phyloP scores from a whole-genome alignment of 768 basidiomycete genomes.

The Hortiboletus flavorubellus region DNA sequence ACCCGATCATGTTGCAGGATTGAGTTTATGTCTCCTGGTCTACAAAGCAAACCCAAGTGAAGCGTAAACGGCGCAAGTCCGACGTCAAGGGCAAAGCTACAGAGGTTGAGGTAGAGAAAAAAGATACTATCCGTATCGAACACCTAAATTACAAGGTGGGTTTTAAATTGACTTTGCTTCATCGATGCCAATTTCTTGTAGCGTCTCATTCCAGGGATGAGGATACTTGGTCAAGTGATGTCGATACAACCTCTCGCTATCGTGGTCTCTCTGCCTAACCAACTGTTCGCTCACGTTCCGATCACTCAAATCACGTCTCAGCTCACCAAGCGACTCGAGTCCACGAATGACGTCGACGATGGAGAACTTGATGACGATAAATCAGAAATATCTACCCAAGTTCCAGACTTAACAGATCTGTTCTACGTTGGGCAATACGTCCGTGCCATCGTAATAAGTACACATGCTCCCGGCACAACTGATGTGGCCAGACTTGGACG shows the following conservation, averaged over 20 bases:
- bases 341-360: conserved; percentile 49
- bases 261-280: conserved; percentile 92
- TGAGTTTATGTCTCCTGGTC: conserved; percentile 35
- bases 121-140: conserved; percentile 70
- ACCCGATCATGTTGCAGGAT: background rate
- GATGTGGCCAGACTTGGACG: conserved; percentile 56
- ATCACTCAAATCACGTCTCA: conserved; percentile 88
- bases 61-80: conserved; percentile 47
- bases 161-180: background rate
- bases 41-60: conserved; percentile 35
- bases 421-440: conserved; percentile 87
- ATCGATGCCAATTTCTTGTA: conserved; percentile 30
- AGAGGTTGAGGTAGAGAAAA: conserved; percentile 30
- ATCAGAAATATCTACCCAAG: conserved; percentile 24
- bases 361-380: conserved; percentile 46
- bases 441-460: conserved; percentile 67
- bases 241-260: conserved; percentile 86
- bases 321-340: conserved; percentile 69
- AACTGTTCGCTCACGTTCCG: conserved; percentile 89
- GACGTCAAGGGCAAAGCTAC: conserved; percentile 35
- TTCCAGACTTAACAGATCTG: conserved; percentile 72
- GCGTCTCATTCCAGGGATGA: conserved; percentile 82
- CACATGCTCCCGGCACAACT: conserved; percentile 65
- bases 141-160: conserved; percentile 90
- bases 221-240: conserved; percentile 82